Base-by-base conservation (phyloP, 2,329 filamentous ascomycete genomes). In the Aspergillus sp. region DNA sequence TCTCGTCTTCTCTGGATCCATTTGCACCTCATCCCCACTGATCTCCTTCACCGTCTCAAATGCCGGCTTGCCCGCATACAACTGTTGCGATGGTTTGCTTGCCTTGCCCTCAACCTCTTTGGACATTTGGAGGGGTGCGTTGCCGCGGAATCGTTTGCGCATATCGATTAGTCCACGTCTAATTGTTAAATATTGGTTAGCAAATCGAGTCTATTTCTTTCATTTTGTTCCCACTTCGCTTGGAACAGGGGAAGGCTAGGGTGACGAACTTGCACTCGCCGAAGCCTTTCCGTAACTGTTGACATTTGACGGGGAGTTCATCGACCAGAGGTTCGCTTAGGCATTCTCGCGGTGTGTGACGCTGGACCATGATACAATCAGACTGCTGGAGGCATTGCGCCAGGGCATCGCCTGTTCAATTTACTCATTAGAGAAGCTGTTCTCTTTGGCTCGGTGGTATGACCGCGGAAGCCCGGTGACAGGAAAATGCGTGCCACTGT, bases 61-160 rank as follows among this genome's bases (percentile, higher is more conserved):
- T 8, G 89, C 89, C 45, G 86, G 82, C 69, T 85, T 86, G 32
- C 91, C 91, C 15, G 87, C 90, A 74, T 96, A 96, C 64, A 96
- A 75, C 78, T 95, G 88, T 70, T 87, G 85, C 4, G 84, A 83
- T 42, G 67, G 67, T 32, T 69, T 64, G 20, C 64, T 58, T 47
- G 72, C 70, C 11, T 79, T 78, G 30, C 79, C 78, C 24, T 90
- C 87, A 56, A 84, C 74, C 64, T 88, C 81, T 70, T 86, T 82
- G 66, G 86, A 81, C 64, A 89, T 85, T 22, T 85, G 82, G 63
- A 96, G 87, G 53, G 95, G 92, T 74, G 91, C 86, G 79, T 98
- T 98, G 57, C 95, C 95, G 55, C 95, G 86, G 78, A 99, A 98
- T 34, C 95, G 89, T 80, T 98, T 98, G 74, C 95, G 90, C 95